phyloP scores from a whole-genome alignment of 805 yeast genomes.

The Jamesozyma hellenica region DNA sequence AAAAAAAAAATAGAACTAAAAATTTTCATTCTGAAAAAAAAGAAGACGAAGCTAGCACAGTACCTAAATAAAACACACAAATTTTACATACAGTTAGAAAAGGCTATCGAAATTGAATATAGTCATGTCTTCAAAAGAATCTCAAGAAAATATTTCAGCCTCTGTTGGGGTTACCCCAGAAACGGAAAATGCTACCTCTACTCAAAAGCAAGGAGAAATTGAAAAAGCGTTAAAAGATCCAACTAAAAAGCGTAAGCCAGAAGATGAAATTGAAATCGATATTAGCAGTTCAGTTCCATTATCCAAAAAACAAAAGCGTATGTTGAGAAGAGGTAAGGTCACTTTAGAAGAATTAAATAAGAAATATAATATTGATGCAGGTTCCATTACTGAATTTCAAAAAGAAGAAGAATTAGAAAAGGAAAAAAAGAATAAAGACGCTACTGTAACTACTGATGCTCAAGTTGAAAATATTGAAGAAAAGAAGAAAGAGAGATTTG shows the following conservation, averaged over 20 bases:
- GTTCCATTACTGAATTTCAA: slow-evolving; percentile 28
- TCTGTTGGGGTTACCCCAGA: too few relatives aligned
- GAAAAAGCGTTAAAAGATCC: slow-evolving; percentile 29
- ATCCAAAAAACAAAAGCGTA: slow-evolving; percentile 84
- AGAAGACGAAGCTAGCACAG: too few relatives aligned
- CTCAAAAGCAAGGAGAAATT: slow-evolving; percentile 16
- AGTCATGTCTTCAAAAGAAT: too few relatives aligned
- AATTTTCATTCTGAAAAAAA: too few relatives aligned
- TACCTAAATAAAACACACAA: too few relatives aligned
- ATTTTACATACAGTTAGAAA: too few relatives aligned
- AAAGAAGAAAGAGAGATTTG: slow-evolving; percentile 42
- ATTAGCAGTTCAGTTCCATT: slow-evolving; percentile 65
- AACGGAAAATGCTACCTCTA: too few relatives aligned
- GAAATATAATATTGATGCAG: slow-evolving; percentile 32
- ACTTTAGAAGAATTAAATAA: slow-evolving; percentile 46
- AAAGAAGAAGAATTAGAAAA: slow-evolving; percentile 28
- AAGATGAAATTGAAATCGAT: slow-evolving; percentile 58
- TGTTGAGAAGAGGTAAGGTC: slow-evolving; percentile 65
- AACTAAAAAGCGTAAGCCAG: slow-evolving; percentile 31
- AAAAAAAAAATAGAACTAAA: too few relatives aligned
- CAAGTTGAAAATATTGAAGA: slow-evolving; percentile 28
- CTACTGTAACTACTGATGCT: slow-evolving; percentile 22
- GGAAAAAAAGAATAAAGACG: slow-evolving; percentile 11
- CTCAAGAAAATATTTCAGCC: too few relatives aligned
- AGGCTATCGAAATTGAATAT: too few relatives aligned